Evolutionary conservation across 352 stramenopile genomes (phyloP).

Genomic region (Peronospora belbahrii): DNA sequence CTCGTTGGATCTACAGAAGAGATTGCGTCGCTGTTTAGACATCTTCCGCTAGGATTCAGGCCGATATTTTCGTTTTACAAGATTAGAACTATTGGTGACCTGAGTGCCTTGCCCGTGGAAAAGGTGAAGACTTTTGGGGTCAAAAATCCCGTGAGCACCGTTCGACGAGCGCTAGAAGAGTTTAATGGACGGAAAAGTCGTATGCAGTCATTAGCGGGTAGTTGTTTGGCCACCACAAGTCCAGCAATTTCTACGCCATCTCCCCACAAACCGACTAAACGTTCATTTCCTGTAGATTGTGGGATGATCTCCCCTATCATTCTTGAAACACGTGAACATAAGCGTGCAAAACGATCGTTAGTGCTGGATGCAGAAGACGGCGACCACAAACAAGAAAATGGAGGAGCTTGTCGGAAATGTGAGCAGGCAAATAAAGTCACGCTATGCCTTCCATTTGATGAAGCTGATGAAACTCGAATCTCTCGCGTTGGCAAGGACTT

Average conservation of each 20-base stretch:
- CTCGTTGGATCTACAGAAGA: slow-evolving; percentile 39
- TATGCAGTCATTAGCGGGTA: slow-evolving; percentile 30
- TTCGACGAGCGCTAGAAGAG: slow-evolving; percentile 47
- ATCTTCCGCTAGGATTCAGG: slow-evolving; percentile 51
- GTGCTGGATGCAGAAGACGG: slow-evolving; percentile 15
- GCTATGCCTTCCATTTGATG: slow-evolving; percentile 36
- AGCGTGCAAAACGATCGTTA: slow-evolving; percentile 40
- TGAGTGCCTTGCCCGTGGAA: slow-evolving; percentile 38
- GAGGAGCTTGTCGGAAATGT: slow-evolving; percentile 9
- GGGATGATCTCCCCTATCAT: slow-evolving; percentile 10
- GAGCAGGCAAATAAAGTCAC: slow-evolving; percentile 49
- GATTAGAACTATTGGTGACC: slow-evolving; percentile 60
- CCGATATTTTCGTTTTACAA: slow-evolving; percentile 57
- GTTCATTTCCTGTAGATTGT: slow-evolving; percentile 14
- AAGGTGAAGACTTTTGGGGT: slow-evolving; percentile 54
- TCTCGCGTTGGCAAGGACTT: slow-evolving; percentile 49
- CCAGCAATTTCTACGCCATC: slow-evolving; percentile 26
- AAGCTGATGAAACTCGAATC: slow-evolving; percentile 34
- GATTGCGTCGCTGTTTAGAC: slow-evolving; percentile 37
- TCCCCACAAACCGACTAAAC: slow-evolving; percentile 27
- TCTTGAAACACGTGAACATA: slow-evolving; percentile 32
- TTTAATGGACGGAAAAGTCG: slow-evolving; percentile 37
- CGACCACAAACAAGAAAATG: slow-evolving; percentile 8
- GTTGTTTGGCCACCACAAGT: slow-evolving; percentile 25
- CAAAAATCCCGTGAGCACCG: slow-evolving; percentile 45